These are phyloP conservation scores for Trichoderma harzianum DNA, from an alignment of 2,329 filamentous ascomycete species.

Conservation along the genomic window DNA sequence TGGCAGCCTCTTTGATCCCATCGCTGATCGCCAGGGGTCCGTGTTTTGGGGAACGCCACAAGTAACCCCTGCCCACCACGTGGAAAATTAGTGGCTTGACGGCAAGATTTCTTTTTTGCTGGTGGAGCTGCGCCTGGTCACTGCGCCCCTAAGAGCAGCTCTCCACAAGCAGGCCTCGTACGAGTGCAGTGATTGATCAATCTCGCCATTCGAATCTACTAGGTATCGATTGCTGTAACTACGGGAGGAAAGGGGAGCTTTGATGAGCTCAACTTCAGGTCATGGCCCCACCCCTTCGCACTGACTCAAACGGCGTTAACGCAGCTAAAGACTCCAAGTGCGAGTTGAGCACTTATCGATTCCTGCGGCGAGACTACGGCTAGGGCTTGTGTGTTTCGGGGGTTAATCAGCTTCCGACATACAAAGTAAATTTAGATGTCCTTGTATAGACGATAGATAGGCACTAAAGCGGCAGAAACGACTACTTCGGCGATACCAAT, in stretches of 20 bases:
- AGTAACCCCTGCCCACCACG: slow-evolving; percentile 17
- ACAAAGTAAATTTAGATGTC: neutral
- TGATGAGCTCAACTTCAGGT: neutral
- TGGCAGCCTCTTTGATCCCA: slow-evolving; percentile 10
- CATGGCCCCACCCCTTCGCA: neutral
- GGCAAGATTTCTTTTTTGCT: neutral
- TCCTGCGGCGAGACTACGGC: neutral
- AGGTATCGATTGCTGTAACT: no score
- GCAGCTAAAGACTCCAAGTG: neutral
- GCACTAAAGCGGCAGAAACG: neutral
- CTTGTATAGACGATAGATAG: neutral
- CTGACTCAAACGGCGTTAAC: neutral
- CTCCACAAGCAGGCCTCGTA: neutral
- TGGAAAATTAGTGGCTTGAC: slow-evolving; percentile 16
- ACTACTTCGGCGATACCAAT: neutral
- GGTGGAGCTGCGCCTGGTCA: slow-evolving; percentile 3
- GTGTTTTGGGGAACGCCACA: slow-evolving; percentile 2
- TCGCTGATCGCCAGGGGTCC: slow-evolving; percentile 19
- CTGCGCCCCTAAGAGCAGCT: neutral
- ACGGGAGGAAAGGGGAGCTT: neutral
- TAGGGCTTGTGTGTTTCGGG: neutral
- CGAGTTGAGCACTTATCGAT: neutral
- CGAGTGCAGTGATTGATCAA: neutral
- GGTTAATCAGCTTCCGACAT: neutral
- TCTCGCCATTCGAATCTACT: neutral